phyloP scores from a whole-genome alignment of 2,329 filamentous ascomycete genomes.

The Colletotrichum agaves region DNA sequence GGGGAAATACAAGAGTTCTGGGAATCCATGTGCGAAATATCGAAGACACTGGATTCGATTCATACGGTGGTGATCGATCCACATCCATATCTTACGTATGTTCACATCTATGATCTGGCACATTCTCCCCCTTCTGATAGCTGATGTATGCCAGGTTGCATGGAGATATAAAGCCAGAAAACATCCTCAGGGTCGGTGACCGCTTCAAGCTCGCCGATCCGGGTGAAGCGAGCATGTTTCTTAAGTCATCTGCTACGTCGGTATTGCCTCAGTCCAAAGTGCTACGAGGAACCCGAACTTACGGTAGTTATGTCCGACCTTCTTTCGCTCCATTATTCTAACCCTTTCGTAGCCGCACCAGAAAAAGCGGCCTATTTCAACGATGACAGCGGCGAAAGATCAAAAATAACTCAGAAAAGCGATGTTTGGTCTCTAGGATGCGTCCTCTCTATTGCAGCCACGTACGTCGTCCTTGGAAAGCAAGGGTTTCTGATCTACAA shows the following conservation, averaged over 20 bases:
- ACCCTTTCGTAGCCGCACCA: not conserved
- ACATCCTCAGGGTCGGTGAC: slow-evolving; percentile 45
- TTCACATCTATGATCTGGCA: too few species aligned
- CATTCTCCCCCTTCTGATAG: too few species aligned
- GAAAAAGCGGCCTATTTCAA: slow-evolving; percentile 9
- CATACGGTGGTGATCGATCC: not conserved
- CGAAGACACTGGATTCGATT: not conserved
- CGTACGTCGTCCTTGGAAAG: slow-evolving; percentile 48
- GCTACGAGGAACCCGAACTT: slow-evolving; percentile 48
- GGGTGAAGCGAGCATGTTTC: slow-evolving; percentile 44
- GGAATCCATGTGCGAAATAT: not conserved
- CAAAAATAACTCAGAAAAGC: slow-evolving; percentile 44
- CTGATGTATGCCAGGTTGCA: slow-evolving; percentile 51
- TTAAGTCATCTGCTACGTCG: not conserved
- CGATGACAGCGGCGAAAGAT: not conserved
- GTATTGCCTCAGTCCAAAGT: not conserved
- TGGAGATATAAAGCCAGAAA: slow-evolving; percentile 49
- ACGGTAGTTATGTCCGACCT: slow-evolving; percentile 42
- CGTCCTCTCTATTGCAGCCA: slow-evolving; percentile 51
- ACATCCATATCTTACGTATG: not conserved
- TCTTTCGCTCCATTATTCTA: too few species aligned
- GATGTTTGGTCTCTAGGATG: slow-evolving; percentile 55
- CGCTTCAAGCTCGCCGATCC: slow-evolving; percentile 52
- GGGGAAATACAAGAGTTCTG: slow-evolving; percentile 10
- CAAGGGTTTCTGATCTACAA: slow-evolving; percentile 16